These are phyloP conservation scores for Calonectria hawksworthii DNA, from an alignment of 2,329 filamentous ascomycete genomes.

Conservation along the genomic window DNA sequence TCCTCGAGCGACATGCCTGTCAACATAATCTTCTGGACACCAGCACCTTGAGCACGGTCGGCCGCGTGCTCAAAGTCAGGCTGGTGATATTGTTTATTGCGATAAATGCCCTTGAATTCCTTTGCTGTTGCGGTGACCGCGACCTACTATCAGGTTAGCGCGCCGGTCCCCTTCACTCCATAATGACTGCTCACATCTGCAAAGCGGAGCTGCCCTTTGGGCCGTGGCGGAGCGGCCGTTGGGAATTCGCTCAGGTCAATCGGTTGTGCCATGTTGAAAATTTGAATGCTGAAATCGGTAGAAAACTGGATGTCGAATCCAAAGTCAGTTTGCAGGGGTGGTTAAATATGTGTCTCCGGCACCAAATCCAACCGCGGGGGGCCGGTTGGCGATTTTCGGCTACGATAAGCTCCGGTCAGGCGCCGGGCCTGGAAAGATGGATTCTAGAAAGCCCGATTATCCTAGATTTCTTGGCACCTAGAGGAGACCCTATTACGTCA, in stretches of 20 bases:
- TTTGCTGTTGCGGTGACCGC: constrained; percentile 56
- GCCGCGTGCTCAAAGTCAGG: constrained; percentile 59
- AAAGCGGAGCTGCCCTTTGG: constrained; percentile 40
- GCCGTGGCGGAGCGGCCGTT: constrained; percentile 35
- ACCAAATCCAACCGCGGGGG: background rate
- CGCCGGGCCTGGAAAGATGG: constrained; percentile 27
- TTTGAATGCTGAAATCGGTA: background rate
- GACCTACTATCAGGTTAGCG: constrained; percentile 41
- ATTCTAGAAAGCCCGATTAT: constrained; percentile 9
- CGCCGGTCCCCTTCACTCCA: no score
- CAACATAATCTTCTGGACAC: constrained; percentile 58
- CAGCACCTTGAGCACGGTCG: constrained; percentile 55
- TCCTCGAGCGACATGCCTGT: constrained; percentile 55
- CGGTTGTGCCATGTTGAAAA: constrained; percentile 34
- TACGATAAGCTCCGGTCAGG: constrained; percentile 21
- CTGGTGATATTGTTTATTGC: constrained; percentile 62
- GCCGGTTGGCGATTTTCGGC: background rate
- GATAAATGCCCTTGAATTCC: constrained; percentile 65
- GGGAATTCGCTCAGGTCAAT: constrained; percentile 43
- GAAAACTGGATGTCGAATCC: no score
- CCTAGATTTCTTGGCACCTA: constrained; percentile 29
- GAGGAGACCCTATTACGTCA: constrained; percentile 39
- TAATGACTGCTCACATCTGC: constrained; percentile 38
- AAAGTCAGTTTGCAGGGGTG: background rate
- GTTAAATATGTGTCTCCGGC: background rate